Base-by-base conservation (phyloP, 768 basidiomycete genomes). In the Gymnopilus dilepis region DNA sequence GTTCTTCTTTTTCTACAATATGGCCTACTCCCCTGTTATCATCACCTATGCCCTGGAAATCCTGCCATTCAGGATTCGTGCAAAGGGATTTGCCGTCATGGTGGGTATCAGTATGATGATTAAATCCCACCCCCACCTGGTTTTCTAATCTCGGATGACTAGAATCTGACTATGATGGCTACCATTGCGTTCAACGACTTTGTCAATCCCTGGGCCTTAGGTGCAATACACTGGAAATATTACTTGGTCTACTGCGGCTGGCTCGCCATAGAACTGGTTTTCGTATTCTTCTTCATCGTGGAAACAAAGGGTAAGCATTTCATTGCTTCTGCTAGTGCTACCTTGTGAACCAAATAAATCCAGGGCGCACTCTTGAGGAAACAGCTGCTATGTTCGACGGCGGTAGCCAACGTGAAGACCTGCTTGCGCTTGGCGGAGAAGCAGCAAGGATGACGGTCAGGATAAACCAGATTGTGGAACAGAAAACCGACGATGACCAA, bases 41-140 rank as follows among this genome's bases (percentile, higher is more conserved):
- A 76, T 83, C 7, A 76, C 80, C 6, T 82, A 86, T 65, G 82
- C 83, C 12, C 77, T 94, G 60, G 94, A 95, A 71, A 93, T 95
- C 62, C 72, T 95, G 6, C 92, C 92, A 0, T 92, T 86, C 73
- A 81, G 78, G 61, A 86, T 93, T 60, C 86, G 93, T 56, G 92
- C 92, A 21, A 91, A 87, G 66, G 92, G 92, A 0, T 88, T 91
- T 62, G 87, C 90, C 9, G 72, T 91, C 31, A 90, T 92, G 87
- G 88, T 86, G 57, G n/a, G 78, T 72, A 8, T 30, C 17, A 4
- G n/a, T 4, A 34, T 6, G 1, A 3, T 19, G 38, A 24, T 26
- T n/a, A 30, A 26, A 30, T 8, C 31, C 15, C 12, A 33, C 26
- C 24, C n/a, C n/a, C n/a, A n/a, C n/a, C n/a, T n/a, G n/a, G 40